Evolutionary conservation across 176 grass and related monocot species (phyloP).

Genomic region (Puccinellia tenuiflora): DNA sequence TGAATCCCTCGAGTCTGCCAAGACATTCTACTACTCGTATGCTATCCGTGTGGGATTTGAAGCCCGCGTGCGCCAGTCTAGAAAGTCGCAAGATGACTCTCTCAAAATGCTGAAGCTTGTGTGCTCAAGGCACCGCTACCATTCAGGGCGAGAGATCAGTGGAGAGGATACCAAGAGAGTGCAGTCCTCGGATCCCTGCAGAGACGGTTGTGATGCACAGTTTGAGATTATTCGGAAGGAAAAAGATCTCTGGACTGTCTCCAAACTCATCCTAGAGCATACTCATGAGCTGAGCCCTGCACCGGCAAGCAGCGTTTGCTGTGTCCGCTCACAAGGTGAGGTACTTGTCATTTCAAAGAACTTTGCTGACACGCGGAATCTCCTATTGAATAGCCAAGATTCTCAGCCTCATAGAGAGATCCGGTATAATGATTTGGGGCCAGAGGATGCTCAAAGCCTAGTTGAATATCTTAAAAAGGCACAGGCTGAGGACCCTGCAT

Average conservation of each 20-base stretch:
- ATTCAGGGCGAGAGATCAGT: conserved; percentile 64
- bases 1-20: conserved; percentile 62
- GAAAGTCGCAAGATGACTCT: conserved; percentile 78
- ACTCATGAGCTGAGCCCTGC: conserved; percentile 62
- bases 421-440: conserved; percentile 75
- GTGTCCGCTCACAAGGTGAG: conserved; percentile 90
- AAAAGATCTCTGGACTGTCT: conserved; percentile 63
- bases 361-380: conserved; percentile 87
- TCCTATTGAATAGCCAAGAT: conserved; percentile 68
- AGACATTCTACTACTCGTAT: conserved; percentile 11
- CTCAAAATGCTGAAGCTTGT: conserved; percentile 98
- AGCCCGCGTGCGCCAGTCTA: conserved; percentile 79
- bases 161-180: conserved; percentile 53
- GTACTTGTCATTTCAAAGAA: conserved; percentile 95
- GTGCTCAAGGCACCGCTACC: conserved; percentile 88
- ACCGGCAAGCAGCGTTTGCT: conserved; percentile 60
- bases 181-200: conserved; percentile 36
- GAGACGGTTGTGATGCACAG: conserved; percentile 71
- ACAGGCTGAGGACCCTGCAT: conserved; percentile 62
- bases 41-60: conserved; percentile 57
- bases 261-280: conserved; percentile 88
- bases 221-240: conserved; percentile 96
- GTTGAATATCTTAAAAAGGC: conserved; percentile 70
- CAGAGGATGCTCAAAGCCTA: conserved; percentile 72
- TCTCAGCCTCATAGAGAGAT: conserved; percentile 48